Percentiles rank a stretch among this genome's conserved stretches.
phyloP scores from a whole-genome alignment of 2,329 filamentous ascomycete genomes.

The Trichoderma guizhouense region DNA sequence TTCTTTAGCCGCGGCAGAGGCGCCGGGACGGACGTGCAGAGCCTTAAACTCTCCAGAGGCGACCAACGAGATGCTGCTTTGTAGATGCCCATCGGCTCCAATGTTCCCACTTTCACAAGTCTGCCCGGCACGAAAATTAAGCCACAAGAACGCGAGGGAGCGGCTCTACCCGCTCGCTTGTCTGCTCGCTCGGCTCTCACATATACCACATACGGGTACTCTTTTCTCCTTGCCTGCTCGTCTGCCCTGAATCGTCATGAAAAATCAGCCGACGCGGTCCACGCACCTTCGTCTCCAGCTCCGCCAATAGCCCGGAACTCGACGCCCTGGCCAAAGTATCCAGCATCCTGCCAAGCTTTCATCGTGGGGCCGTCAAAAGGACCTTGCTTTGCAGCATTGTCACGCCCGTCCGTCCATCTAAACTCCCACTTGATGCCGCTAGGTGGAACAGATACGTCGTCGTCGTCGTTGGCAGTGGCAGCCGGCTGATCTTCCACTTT shows the following conservation, averaged over 20 bases:
- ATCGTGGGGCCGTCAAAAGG: constrained; percentile 84
- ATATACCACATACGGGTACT: background rate
- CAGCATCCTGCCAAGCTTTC: constrained; percentile 85
- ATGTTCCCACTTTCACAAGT: constrained; percentile 3
- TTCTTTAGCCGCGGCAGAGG: constrained; percentile 13
- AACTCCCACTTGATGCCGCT: constrained; percentile 68
- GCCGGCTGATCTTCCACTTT: background rate
- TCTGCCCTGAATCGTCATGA: constrained; percentile 34
- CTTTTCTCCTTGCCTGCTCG: background rate
- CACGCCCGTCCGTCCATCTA: constrained; percentile 84
- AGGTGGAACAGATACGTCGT: constrained; percentile 23
- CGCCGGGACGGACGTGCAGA: constrained; percentile 3
- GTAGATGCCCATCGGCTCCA: background rate
- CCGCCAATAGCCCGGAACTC: constrained; percentile 65
- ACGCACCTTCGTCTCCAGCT: constrained; percentile 48
- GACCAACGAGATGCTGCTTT: constrained; percentile 5
- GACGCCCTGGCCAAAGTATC: constrained; percentile 88
- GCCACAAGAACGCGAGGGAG: background rate
- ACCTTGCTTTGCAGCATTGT: constrained; percentile 74
- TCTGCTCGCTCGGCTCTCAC: background rate
- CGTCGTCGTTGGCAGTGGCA: background rate
- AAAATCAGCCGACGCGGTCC: constrained; percentile 52
- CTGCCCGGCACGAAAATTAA: constrained; percentile 1
- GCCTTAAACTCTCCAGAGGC: background rate
- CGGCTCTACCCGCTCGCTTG: constrained; percentile 14